Evolutionary conservation across 2,329 filamentous ascomycete species (phyloP), one percentile per base, ranked within the genome.

Genomic region (Penicillium sp.): DNA sequence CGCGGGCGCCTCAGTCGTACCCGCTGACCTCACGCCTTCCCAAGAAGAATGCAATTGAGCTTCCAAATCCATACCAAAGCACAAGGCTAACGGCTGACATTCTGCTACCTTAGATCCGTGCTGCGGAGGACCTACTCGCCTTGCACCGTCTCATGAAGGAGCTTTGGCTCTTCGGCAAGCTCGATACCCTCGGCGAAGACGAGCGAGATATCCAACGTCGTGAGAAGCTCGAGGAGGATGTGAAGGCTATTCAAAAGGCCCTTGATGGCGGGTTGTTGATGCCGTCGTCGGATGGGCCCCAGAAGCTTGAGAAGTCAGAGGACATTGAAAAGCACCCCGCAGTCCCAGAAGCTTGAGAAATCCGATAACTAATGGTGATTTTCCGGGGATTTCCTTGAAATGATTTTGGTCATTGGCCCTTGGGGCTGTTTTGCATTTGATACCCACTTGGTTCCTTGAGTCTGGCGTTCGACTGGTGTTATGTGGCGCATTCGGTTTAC

Each of bases 81-180:
- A 16, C 11, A 18, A 31, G 20, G 31, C 43, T 55, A 22, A 58
- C 14, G 20, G 31, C 43, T 55, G 26, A 58, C 14, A 26, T 42
- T 39, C 2, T 3, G 14, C n/a, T 20, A 16, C 20, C 18, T 46
- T 32, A 83, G 84, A 81, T 87, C 60, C 81, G 82, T 55, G 80
- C 83, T 1, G 81, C 82, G 14, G 85, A 89, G 72, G 85, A 87
- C 53, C 76, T 87, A 11, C 78, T 86, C 56, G 79, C 80, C 13
- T 69, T 88, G 14, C 85, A 83, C 26, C 80, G 85, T 22, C 79
- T 81, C 26, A 76, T 89, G 72, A 87, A 88, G 67, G 85, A 88
- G 66, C 77, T 84, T 22, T 88, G 86, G 86, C 75, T 88, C 6
- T 87, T 87, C 63, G 86, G 86, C 3, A 82, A 83, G 55, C 76